Evolutionary conservation across 768 basidiomycete genomes (phyloP).

Genomic region (Russula sp.): DNA sequence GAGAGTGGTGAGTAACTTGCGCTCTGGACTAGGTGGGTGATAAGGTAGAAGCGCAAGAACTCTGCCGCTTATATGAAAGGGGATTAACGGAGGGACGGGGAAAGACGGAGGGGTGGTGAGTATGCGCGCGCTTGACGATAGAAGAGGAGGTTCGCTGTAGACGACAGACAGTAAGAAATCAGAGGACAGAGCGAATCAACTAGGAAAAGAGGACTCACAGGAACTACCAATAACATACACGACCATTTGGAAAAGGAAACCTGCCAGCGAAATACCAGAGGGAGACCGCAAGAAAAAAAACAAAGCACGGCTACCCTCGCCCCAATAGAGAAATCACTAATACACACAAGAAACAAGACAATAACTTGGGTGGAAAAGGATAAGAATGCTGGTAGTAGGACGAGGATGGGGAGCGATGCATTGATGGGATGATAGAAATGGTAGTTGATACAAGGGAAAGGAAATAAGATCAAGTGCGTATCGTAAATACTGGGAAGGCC

Average conservation of each 20-base stretch:
- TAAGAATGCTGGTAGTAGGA: conserved; percentile 7
- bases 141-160: neutral
- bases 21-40: neutral
- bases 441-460: conserved; percentile 25
- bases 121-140: conserved; percentile 6
- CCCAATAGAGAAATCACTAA: conserved; percentile 9
- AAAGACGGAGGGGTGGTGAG: conserved; percentile 8
- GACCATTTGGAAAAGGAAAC: conserved; percentile 4
- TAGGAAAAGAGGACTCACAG: conserved; percentile 12
- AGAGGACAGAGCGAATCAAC: neutral
- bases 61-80: neutral
- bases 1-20: neutral
- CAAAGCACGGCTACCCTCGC: conserved; percentile 20
- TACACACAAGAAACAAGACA: conserved; percentile 22
- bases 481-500: conserved; percentile 14
- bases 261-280: conserved; percentile 8
- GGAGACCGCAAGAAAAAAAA: neutral
- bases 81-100: neutral
- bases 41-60: neutral
- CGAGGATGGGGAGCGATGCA: conserved; percentile 12
- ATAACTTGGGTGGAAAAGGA: conserved; percentile 25
- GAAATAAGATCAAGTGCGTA: conserved; percentile 15
- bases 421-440: conserved; percentile 4
- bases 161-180: neutral
- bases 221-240: conserved; percentile 22